Evolutionary conservation across 108 stramenopile species (phyloP), one percentile per base, ranked within the genome.

Genomic region (Asterionellopsis glacialis): DNA sequence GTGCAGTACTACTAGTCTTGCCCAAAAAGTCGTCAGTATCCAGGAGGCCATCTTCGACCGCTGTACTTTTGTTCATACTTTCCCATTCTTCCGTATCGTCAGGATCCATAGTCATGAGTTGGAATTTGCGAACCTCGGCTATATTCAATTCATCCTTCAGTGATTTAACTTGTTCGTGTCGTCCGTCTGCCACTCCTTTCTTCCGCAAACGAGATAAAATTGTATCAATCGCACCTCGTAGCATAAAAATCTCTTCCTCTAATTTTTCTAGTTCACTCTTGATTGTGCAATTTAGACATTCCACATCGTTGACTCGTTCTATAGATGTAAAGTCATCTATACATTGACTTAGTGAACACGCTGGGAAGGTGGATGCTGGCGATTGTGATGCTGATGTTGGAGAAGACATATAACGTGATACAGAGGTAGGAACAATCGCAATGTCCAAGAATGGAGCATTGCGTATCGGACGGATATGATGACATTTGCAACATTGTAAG

Each of bases 261-360:
- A 77, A 41, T 40, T 82, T 59, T n/a, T 38, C 14, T 11, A 81
- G 57, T 39, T 80, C 69, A 23, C 69, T 21, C 45, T 64, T 72
- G 21, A 84, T 76, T 16, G 83, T 79, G 68, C 90, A 92, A 7
- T 45, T 64, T 25, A 65, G 67, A 57, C 91, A 92, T 59, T 86
- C 82, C 3, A 92, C 91, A 73, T 87, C 87, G 41, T 71, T 51
- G 6, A 92, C 84, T 18, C 70, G 69, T 55, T 92, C 91, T 33
- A 81, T 79, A 4, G 42, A 58, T 1, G 76, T 51, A 54, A 87
- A 83, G 15, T 83, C 67, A 38, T 66, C 57, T 16, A 92, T 48
- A 61, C 73, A 82, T 48, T 84, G 59, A 57, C 67, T 64, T 24
- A 78, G 47, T 24, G 61, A 26, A 58, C 69, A 84, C 18, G 68